These are phyloP conservation scores for Paecilomyces formosus DNA, from an alignment of 2,329 filamentous ascomycete species.

Conservation along the genomic window DNA sequence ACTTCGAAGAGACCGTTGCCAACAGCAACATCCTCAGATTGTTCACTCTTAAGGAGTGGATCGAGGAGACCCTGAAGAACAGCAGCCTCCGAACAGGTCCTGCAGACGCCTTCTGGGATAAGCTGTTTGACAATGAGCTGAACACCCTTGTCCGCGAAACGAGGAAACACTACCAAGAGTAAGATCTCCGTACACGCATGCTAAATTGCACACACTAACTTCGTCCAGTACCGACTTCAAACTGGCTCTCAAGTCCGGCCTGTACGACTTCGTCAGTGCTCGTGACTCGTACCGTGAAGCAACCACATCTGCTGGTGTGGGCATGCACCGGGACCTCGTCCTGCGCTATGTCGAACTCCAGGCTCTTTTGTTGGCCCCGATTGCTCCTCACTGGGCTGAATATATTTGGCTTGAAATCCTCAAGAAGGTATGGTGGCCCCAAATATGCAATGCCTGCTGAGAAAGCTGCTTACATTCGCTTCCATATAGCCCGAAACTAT, in stretches of 20 bases:
- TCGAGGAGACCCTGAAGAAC: slow-evolving; percentile 72
- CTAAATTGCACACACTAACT: slow-evolving; percentile 5
- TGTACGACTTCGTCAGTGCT: slow-evolving; percentile 85
- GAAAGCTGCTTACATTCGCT: slow-evolving; percentile 1
- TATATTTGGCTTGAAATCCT: slow-evolving; percentile 92
- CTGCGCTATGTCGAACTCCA: slow-evolving; percentile 80
- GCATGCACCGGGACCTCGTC: slow-evolving; percentile 79
- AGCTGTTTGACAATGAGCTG: slow-evolving; percentile 88
- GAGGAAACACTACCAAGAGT: slow-evolving; percentile 66
- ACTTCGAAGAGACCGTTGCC: slow-evolving; percentile 92
- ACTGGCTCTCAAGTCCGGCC: slow-evolving; percentile 73
- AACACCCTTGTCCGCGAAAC: slow-evolving; percentile 75
- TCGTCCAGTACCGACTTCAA: slow-evolving; percentile 63
- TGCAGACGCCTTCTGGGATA: slow-evolving; percentile 72
- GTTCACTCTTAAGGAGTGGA: slow-evolving; percentile 80
- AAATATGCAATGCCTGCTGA: neutral
- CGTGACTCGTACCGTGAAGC: slow-evolving; percentile 87
- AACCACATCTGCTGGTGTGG: slow-evolving; percentile 65
- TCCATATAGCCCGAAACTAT: slow-evolving; percentile 54
- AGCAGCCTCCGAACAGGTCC: slow-evolving; percentile 69
- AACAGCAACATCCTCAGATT: slow-evolving; percentile 86
- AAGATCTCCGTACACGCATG: slow-evolving; percentile 19
- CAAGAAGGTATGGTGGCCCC: slow-evolving; percentile 45
- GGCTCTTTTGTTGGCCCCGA: slow-evolving; percentile 69
- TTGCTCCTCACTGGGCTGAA: slow-evolving; percentile 91